Evolutionary conservation across 768 basidiomycete genomes (phyloP).

Genomic region (Boletus sensibilis): DNA sequence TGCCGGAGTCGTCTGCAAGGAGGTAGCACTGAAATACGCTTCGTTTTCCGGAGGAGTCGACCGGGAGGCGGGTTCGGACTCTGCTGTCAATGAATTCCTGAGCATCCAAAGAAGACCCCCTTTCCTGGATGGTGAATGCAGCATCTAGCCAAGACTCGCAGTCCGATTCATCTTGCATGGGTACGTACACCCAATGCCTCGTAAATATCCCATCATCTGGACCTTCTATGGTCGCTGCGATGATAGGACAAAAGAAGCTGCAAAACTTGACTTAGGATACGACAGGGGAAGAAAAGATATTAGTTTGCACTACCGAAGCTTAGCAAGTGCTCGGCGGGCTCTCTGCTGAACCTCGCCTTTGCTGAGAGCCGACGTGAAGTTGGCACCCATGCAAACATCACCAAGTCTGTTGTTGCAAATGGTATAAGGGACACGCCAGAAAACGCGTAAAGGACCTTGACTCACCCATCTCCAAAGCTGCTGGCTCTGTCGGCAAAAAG

Average conservation of each 20-base stretch:
- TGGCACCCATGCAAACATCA: slow-evolving; percentile 11
- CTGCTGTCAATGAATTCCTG: slow-evolving; percentile 7
- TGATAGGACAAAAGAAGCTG: slow-evolving; percentile 14
- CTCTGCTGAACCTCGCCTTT: slow-evolving; percentile 1
- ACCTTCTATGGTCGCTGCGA: slow-evolving; percentile 9
- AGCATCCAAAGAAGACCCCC: background rate
- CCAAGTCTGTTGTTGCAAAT: background rate
- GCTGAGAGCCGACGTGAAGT: slow-evolving; percentile 3
- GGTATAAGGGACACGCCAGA: background rate
- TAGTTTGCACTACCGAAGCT: slow-evolving; percentile 6
- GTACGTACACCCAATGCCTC: slow-evolving; percentile 11
- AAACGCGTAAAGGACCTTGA: background rate
- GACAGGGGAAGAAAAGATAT: background rate
- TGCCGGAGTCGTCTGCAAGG: background rate
- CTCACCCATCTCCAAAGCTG: slow-evolving; percentile 5
- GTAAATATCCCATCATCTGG: background rate
- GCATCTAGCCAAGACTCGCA: slow-evolving; percentile 10
- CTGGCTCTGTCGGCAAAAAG: slow-evolving; percentile 10
- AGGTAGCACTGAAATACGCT: slow-evolving; percentile 15
- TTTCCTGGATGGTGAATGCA: slow-evolving; percentile 7
- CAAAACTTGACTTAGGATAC: background rate
- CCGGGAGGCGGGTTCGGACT: slow-evolving; percentile 5
- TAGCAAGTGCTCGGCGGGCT: slow-evolving; percentile 7
- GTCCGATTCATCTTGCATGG: slow-evolving; percentile 2
- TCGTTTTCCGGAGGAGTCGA: background rate